A percentile compares a stretch with the other conserved stretches of the same genome.
Conservation (phyloP, 306 rosid species). For the Medicago arabica region DNA sequence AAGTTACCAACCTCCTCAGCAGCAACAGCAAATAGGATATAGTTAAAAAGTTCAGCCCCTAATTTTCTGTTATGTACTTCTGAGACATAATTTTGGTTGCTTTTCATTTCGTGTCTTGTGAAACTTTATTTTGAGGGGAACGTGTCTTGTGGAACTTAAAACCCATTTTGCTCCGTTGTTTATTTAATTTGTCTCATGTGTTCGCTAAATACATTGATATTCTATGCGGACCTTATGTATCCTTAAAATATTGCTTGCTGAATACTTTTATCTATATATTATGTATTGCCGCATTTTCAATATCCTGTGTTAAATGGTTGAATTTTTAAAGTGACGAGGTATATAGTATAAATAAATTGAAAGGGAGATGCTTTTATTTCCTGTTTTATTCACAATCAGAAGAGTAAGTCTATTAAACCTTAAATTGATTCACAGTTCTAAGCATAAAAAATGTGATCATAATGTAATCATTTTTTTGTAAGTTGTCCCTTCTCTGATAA, state of each 20-base stretch:
- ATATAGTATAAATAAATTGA: too few relatives aligned
- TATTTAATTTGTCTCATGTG: conserved; percentile 29
- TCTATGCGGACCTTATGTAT: conserved; percentile 37
- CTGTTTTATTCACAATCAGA: too few relatives aligned
- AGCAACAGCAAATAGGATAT: conserved; percentile 82
- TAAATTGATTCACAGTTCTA: too few relatives aligned
- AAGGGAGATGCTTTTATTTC: too few relatives aligned
- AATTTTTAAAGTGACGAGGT: too few relatives aligned
- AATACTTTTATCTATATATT: conserved; percentile 18
- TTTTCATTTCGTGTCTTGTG: not conserved
- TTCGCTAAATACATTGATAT: conserved; percentile 31
- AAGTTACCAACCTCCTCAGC: conserved; percentile 79
- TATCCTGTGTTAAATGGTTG: not conserved
- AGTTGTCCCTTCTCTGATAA: too few relatives aligned
- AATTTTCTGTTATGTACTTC: conserved; percentile 44
- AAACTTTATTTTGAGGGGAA: too few relatives aligned
- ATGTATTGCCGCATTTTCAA: not conserved
- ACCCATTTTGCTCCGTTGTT: not conserved
- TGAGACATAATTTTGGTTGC: conserved; percentile 44
- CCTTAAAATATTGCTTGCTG: conserved; percentile 33
- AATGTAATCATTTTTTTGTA: too few relatives aligned
- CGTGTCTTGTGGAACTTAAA: not conserved
- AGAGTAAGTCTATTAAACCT: too few relatives aligned
- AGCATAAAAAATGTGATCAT: too few relatives aligned
- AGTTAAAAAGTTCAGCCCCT: conserved; percentile 47